Evolutionary conservation across 164 flowering plant species (phyloP), one percentile per base, ranked within the genome.

Genomic region (Annona squamosa): DNA sequence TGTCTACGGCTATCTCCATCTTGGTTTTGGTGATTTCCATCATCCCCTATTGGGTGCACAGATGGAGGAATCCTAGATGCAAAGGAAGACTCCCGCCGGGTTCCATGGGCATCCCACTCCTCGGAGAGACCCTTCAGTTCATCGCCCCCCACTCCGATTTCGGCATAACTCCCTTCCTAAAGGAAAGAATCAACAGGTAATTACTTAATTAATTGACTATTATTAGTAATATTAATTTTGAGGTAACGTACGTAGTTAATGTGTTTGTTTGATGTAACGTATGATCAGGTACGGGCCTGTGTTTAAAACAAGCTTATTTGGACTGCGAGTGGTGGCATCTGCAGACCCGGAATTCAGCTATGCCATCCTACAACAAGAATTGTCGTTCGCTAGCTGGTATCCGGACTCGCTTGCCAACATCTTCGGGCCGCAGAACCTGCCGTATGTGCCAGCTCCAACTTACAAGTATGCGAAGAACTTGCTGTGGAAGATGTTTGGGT

Each of bases 301-400:
- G 18, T 84, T 84, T 62, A 71, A 74, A 57, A 81, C 86, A 3
- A 78, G 76, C 67, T 67, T 84, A 70, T 72, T 81, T 47, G 81
- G 86, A 63, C 70, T 70, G 61, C 79, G 74, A 42, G 70, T 81
- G 7, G 67, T 84, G 44, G 69, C 81, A 56, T 84, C 86, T 13
- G 71, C 83, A 19, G 84, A 84, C 63, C 66, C 79, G 0, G 86
- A 84, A 16, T 64, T 84, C 74, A 84, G 76, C 64, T 67, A 79
- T 7, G 76, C 76, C 65, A 64, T 84, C 70, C 79, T 81, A 63
- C 86, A 84, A 65, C 83, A 84, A 76, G 86, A 84, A 75, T 84
- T 77, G 3, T 63, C 76, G 61, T 79, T 84, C 69, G 72, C 79
- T 63, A 75, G 79, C 59, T 84, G 80, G 82, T 84, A 80, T 19